Conservation (phyloP, 768 basidiomycete genomes). For the Saitozyma podzolica region DNA sequence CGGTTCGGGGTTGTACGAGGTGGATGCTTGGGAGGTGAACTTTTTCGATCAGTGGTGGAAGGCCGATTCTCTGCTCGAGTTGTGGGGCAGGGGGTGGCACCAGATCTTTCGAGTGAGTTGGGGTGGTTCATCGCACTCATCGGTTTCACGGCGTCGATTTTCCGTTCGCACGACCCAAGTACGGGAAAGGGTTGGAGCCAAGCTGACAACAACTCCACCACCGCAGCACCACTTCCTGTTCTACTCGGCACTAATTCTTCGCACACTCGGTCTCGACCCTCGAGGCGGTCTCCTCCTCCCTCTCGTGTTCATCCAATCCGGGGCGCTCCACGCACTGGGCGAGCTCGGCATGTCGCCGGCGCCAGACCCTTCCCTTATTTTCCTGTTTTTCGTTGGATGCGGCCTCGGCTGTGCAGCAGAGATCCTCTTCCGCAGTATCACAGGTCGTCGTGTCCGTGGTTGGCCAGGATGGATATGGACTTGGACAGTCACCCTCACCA, state of each 20-base stretch:
- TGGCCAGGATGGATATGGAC: conserved; percentile 36
- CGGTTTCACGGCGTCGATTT: not conserved
- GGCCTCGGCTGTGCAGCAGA: conserved; percentile 39
- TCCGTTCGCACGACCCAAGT: too few species aligned
- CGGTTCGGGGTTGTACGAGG: conserved; percentile 29
- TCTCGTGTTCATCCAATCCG: conserved; percentile 42
- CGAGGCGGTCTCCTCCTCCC: conserved; percentile 18
- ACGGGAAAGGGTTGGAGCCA: too few species aligned
- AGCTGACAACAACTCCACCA: too few species aligned
- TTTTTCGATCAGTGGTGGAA: conserved; percentile 38
- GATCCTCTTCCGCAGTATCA: conserved; percentile 35
- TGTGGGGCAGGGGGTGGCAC: conserved; percentile 53
- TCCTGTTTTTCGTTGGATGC: conserved; percentile 38
- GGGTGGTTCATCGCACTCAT: not conserved
- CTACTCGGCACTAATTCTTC: conserved; percentile 31
- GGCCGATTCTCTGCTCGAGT: conserved; percentile 45
- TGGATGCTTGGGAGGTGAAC: conserved; percentile 40
- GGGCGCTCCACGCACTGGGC: conserved; percentile 42
- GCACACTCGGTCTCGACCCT: conserved; percentile 21
- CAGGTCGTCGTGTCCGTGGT: conserved; percentile 42
- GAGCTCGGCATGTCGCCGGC: conserved; percentile 38
- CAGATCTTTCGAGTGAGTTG: conserved; percentile 32
- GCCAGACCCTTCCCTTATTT: conserved; percentile 29
- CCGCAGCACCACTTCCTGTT: conserved; percentile 42
- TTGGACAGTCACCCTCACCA: not conserved